Evolutionary conservation across 2,329 filamentous ascomycete species (phyloP).

Genomic region (Colletotrichum orchidophilum): DNA sequence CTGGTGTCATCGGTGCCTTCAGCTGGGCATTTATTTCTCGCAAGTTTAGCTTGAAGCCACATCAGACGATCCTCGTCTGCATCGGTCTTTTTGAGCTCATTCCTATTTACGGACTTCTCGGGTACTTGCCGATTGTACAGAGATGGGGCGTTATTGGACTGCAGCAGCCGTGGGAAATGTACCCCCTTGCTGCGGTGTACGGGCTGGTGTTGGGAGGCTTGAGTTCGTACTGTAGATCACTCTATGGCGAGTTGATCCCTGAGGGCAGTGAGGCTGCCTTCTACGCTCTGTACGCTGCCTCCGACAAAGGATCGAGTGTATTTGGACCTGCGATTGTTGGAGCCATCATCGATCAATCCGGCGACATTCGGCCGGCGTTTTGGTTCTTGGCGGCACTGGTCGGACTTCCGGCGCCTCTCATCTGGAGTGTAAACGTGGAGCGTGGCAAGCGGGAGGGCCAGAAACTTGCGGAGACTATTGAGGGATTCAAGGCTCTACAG

Average conservation of each 20-base stretch:
- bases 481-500: slow-evolving; percentile 52
- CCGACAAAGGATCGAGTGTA: slow-evolving; percentile 93
- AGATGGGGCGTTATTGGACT: slow-evolving; percentile 81
- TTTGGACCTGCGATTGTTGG: slow-evolving; percentile 96
- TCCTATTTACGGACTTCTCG: slow-evolving; percentile 88
- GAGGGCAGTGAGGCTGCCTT: slow-evolving; percentile 95
- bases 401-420: slow-evolving; percentile 82
- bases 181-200: slow-evolving; percentile 88
- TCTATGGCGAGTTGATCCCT: slow-evolving; percentile 94
- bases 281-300: slow-evolving; percentile 96
- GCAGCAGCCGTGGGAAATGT: slow-evolving; percentile 98
- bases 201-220: slow-evolving; percentile 94
- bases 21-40: slow-evolving; percentile 85
- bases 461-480: slow-evolving; percentile 68
- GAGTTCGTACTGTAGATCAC: slow-evolving; percentile 88
- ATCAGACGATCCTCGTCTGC: slow-evolving; percentile 91
- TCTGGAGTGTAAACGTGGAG: slow-evolving; percentile 87
- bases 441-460: slow-evolving; percentile 76
- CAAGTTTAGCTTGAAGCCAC: slow-evolving; percentile 74
- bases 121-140: slow-evolving; percentile 84
- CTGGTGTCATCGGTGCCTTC: slow-evolving; percentile 88
- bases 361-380: slow-evolving; percentile 86
- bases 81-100: slow-evolving; percentile 92
- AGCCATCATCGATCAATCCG: slow-evolving; percentile 85
- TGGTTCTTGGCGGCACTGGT: slow-evolving; percentile 91